Percentiles rank a stretch among this genome's conserved stretches.
phyloP scores from a whole-genome alignment of 2,329 filamentous ascomycete species.

The Rhynchosporium agropyri region DNA sequence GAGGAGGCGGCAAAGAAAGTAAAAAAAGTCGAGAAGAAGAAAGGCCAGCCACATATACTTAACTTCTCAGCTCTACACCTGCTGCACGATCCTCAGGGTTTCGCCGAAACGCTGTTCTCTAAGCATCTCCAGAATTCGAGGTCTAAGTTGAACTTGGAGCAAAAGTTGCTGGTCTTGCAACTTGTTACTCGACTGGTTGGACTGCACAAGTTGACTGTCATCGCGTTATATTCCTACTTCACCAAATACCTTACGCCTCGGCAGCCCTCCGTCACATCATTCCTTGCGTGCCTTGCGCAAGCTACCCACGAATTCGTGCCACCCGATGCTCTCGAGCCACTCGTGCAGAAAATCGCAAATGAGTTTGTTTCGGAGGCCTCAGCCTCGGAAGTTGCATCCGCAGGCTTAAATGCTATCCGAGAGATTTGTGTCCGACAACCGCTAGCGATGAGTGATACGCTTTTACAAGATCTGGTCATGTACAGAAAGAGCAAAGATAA shows the following conservation, averaged over 20 bases:
- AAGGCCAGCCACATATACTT: conserved; percentile 80
- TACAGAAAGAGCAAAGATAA: conserved; percentile 98
- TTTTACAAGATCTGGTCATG: conserved; percentile 94
- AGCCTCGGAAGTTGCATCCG: conserved; percentile 85
- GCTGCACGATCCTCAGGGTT: conserved; percentile 90
- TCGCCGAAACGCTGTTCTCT: conserved; percentile 84
- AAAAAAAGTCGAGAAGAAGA: conserved; percentile 83
- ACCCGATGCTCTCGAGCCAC: conserved; percentile 86
- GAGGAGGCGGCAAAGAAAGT: conserved; percentile 81
- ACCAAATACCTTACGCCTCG: conserved; percentile 87
- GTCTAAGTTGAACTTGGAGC: conserved; percentile 82
- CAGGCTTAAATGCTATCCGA: conserved; percentile 90
- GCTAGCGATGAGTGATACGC: conserved; percentile 91
- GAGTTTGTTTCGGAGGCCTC: conserved; percentile 97
- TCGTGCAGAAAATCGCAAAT: conserved; percentile 94
- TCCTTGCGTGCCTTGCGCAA: conserved; percentile 89
- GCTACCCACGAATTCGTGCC: conserved; percentile 89
- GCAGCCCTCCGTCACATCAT: conserved; percentile 88
- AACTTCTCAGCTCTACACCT: conserved; percentile 97
- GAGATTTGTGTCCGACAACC: conserved; percentile 93
- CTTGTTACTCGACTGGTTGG: conserved; percentile 89
- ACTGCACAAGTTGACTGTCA: conserved; percentile 86
- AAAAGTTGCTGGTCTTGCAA: conserved; percentile 87
- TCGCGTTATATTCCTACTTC: conserved; percentile 94
- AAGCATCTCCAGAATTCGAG: conserved; percentile 90